A percentile compares a stretch with the other conserved stretches of the same genome.
Conservation (phyloP, 2,329 filamentous ascomycete genomes). For the Ascochyta viciae-villosae region DNA sequence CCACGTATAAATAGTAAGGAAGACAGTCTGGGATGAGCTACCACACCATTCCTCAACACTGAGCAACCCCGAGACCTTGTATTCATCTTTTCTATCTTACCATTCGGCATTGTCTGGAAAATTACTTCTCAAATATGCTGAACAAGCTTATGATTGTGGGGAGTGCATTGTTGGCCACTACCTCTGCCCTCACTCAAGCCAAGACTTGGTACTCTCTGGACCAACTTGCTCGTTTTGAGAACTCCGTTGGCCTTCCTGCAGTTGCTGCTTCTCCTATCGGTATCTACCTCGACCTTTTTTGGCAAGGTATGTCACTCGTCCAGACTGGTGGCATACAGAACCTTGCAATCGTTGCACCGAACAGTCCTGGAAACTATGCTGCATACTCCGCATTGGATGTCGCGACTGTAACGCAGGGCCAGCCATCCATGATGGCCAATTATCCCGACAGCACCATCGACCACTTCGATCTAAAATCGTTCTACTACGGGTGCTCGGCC, state of each 20-base stretch:
- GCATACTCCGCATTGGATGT: background rate
- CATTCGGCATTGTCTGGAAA: too few species aligned
- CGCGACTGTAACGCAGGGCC: background rate
- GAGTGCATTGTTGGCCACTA: too few species aligned
- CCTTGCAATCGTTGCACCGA: background rate
- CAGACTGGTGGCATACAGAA: background rate
- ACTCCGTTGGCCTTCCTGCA: constrained; percentile 2
- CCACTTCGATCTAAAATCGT: constrained; percentile 5
- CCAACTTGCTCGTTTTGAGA: constrained; percentile 8
- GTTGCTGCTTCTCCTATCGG: constrained; percentile 4
- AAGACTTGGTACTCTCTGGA: background rate
- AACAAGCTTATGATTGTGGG: too few species aligned
- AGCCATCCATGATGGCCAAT: background rate
- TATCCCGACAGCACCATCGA: constrained; percentile 5
- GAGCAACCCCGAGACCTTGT: too few species aligned
- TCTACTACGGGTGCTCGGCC: constrained; percentile 7
- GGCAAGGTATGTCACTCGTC: constrained; percentile 6
- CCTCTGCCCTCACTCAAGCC: background rate
- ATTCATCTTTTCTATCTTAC: too few species aligned
- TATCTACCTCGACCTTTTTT: constrained; percentile 2
- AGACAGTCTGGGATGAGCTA: too few species aligned
- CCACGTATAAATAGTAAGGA: too few species aligned
- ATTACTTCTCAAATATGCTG: too few species aligned
- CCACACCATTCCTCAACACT: too few species aligned
- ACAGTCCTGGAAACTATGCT: constrained; percentile 7